Base-by-base conservation (phyloP, 2,329 filamentous ascomycete species). In the Coleophoma cylindrospora region DNA sequence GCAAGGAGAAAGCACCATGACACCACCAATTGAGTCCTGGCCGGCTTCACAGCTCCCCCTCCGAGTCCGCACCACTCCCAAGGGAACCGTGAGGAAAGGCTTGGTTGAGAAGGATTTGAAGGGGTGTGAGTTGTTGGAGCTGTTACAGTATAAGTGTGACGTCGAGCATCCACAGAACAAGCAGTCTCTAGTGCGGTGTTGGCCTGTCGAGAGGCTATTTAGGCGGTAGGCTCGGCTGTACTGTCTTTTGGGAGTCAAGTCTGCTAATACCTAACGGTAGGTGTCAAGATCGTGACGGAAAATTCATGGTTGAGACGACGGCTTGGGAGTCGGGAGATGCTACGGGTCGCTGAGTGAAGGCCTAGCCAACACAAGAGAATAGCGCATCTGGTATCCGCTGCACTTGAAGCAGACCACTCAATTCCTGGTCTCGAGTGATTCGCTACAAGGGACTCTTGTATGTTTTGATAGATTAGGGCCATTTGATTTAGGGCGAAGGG, bases 291-390 rank as follows among this genome's bases (percentile, higher is more conserved):
- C 74, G 68, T 57, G 77, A 78, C 13, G 78, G 77, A 4, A 68
- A 51, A 8, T 86, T 85, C 58, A 76, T 71, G 63, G 77, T 83
- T 40, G 82, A 86, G 68, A 86, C 82, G 21, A 85, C 82, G 12
- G 72, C 74, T 40, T 85, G 81, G 81, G 81, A 85, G 66, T 57
- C 47, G 22, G 44, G 40, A 17, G 14, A 22, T 41, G 40, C 17
- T 41, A 14, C 19, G 21, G 34, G 41, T 7, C 27, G 27, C 27
- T 27, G 19, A 41, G 17, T 49, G 21, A 13, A 17, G 45, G 43
- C 21, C 43, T 15, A 47, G 45, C 27, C 22, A 47, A 14, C 38
- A 17, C 14, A 17, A 21, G 40, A 34, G 33, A 34, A 13, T 7
- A 21, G 17, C 12, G 12, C n/a, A 13, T 17, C 14, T 19, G 7